Evolutionary conservation across 176 grass and related monocot species (phyloP).

Genomic region (Bromus sterilis): DNA sequence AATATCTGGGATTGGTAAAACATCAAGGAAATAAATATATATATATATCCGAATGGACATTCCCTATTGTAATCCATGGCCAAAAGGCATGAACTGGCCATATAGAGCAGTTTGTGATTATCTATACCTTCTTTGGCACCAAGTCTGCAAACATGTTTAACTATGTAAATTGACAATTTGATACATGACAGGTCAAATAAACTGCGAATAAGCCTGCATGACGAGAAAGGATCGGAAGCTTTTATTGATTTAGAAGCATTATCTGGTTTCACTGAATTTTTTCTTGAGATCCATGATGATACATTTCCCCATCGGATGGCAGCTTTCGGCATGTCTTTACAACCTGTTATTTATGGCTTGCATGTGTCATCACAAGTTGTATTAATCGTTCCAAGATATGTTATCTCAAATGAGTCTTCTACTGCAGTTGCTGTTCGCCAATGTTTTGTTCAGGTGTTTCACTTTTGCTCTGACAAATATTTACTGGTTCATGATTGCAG

Average conservation of each 20-base stretch:
- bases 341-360: constrained; percentile 28
- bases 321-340: constrained; percentile 58
- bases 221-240: constrained; percentile 38
- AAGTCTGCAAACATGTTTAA: neutral
- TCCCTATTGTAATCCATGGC: neutral
- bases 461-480: constrained; percentile 25
- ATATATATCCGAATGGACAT: neutral
- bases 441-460: constrained; percentile 64
- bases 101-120: neutral
- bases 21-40: neutral
- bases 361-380: constrained; percentile 58
- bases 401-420: constrained; percentile 65
- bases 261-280: constrained; percentile 76
- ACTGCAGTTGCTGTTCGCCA: constrained; percentile 58
- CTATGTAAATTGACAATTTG: constrained; percentile 14
- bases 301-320: constrained; percentile 32
- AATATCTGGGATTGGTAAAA: neutral
- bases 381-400: constrained; percentile 70
- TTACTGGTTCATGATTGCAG: constrained; percentile 1
- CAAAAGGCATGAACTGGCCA: neutral
- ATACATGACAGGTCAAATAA: constrained; percentile 58
- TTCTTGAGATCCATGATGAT: constrained; percentile 52
- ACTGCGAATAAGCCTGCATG: constrained; percentile 50
- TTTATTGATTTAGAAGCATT: constrained; percentile 62
- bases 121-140: neutral